Conservation (phyloP, 2,329 filamentous ascomycete species). For the Fonsecaea pugnacius region DNA sequence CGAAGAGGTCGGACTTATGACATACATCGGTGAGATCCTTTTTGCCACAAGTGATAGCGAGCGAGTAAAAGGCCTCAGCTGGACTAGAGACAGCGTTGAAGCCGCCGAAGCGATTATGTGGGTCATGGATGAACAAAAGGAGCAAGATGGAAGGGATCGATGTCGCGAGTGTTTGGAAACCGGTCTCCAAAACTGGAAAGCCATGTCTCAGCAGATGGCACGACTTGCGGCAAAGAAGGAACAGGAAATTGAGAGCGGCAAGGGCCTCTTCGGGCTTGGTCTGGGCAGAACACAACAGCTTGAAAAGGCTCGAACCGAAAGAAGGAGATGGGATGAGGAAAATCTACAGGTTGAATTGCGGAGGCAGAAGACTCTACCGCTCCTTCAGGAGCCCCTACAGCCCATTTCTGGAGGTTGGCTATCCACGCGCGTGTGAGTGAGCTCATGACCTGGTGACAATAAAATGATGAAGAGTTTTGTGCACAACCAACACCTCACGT, state of each 20-base stretch:
- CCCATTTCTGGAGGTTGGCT: conserved; percentile 24
- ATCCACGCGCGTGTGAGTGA: conserved; percentile 10
- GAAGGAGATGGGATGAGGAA: conserved; percentile 36
- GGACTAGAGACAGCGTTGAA: conserved; percentile 88
- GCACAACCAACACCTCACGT: not conserved
- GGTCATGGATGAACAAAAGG: conserved; percentile 44
- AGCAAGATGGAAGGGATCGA: conserved; percentile 56
- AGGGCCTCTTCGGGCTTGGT: conserved; percentile 45
- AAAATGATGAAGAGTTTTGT: conserved; percentile 7
- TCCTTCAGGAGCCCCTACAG: conserved; percentile 32
- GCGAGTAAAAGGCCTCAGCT: conserved; percentile 74
- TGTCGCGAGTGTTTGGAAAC: conserved; percentile 78
- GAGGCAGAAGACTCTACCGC: conserved; percentile 36
- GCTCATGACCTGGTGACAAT: not conserved
- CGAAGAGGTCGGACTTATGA: conserved; percentile 82
- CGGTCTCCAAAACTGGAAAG: conserved; percentile 79
- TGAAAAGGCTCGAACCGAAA: conserved; percentile 31
- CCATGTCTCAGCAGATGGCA: conserved; percentile 74
- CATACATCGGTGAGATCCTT: conserved; percentile 92
- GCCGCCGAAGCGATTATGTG: conserved; percentile 72
- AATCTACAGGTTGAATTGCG: conserved; percentile 36
- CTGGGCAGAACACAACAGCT: conserved; percentile 31
- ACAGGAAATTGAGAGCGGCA: conserved; percentile 40
- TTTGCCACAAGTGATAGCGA: conserved; percentile 66
- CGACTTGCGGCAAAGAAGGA: conserved; percentile 54